Conservation (phyloP, 768 basidiomycete genomes). For the Agaricus sinodeliciosus region DNA sequence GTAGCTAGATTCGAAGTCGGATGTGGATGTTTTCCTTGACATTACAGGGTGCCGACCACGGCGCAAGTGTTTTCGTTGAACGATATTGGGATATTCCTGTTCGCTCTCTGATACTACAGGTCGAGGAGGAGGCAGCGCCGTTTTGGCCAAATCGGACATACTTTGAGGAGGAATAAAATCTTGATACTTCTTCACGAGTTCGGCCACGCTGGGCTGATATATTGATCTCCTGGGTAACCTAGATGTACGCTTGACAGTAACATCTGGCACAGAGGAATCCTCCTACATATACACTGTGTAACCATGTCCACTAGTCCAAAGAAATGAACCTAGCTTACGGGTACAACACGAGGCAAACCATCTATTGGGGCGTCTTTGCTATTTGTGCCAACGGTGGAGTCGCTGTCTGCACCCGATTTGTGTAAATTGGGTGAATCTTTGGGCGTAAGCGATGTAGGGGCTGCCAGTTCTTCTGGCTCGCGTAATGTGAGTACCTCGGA, state of each 20-base stretch:
- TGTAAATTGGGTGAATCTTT: constrained; percentile 13
- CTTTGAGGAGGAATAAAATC: constrained; percentile 69
- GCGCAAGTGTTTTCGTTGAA: constrained; percentile 34
- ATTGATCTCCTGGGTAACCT: constrained; percentile 55
- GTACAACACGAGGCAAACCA: constrained; percentile 1
- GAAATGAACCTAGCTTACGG: not conserved
- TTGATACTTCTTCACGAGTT: constrained; percentile 78
- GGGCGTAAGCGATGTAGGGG: not conserved
- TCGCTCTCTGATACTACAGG: constrained; percentile 75
- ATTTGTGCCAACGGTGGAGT: constrained; percentile 73
- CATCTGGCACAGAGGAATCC: constrained; percentile 4
- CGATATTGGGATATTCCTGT: constrained; percentile 46
- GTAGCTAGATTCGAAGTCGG: constrained; percentile 89
- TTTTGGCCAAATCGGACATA: constrained; percentile 64
- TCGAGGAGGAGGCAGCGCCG: constrained; percentile 56
- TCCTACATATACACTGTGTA: not conserved
- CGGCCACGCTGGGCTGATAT: constrained; percentile 68
- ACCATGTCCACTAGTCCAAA: not conserved
- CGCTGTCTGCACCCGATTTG: constrained; percentile 69
- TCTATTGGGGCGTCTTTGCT: constrained; percentile 23
- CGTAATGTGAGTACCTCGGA: not conserved
- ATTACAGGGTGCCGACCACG: constrained; percentile 36
- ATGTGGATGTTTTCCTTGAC: constrained; percentile 53
- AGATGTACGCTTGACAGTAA: constrained; percentile 33
- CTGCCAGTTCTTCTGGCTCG: not conserved